Evolutionary conservation across 1,139 yeast species (phyloP).

Genomic region (Meyerozyma elateridarum): DNA sequence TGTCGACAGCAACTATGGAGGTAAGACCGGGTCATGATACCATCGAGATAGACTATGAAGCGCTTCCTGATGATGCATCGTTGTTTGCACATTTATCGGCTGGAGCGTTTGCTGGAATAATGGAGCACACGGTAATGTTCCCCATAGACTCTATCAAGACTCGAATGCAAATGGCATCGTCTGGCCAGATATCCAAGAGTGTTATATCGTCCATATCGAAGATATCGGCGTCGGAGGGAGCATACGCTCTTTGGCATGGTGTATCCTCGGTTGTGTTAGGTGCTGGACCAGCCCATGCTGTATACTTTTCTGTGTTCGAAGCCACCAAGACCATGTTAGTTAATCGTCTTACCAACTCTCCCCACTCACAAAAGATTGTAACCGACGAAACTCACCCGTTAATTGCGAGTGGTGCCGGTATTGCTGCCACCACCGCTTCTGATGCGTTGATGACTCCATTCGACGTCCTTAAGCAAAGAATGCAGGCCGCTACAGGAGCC

Average conservation of each 20-base stretch:
- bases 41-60: conserved; percentile 76
- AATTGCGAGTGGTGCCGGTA: conserved; percentile 84
- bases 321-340: conserved; percentile 62
- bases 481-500: conserved; percentile 60
- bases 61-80: conserved; percentile 86
- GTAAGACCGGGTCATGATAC: conserved; percentile 18
- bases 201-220: conserved; percentile 60
- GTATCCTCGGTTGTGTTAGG: conserved; percentile 90
- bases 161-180: conserved; percentile 76
- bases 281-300: conserved; percentile 99
- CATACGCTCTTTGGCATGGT: conserved; percentile 89
- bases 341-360: conserved; percentile 31
- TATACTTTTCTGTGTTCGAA: conserved; percentile 95
- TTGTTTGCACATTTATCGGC: conserved; percentile 77
- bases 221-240: conserved; percentile 87
- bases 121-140: conserved; percentile 97
- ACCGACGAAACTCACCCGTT: conserved; percentile 71
- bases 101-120: conserved; percentile 97
- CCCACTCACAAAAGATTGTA: conserved; percentile 34
- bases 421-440: conserved; percentile 88
- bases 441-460: conserved; percentile 98
- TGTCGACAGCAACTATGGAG: background rate
- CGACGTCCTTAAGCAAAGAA: conserved; percentile 83
- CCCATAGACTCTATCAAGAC: conserved; percentile 95
- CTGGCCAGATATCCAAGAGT: conserved; percentile 30